phyloP scores from a whole-genome alignment of 129 eudicot species.

The Dittrichia graveolens region DNA sequence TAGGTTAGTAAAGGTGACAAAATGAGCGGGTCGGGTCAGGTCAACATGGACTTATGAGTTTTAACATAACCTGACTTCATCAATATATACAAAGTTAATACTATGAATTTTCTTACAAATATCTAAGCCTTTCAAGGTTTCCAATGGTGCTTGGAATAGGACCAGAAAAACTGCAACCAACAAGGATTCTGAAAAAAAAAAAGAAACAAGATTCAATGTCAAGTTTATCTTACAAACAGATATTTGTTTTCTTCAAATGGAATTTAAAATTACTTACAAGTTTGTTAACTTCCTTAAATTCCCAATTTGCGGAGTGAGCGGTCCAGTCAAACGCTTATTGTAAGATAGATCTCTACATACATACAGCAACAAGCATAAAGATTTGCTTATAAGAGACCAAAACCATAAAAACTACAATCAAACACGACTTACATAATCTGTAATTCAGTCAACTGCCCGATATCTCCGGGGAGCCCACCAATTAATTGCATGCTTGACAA shows the following conservation, averaged over 20 bases:
- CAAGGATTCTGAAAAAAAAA: constrained; percentile 39
- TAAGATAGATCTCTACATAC: constrained; percentile 79
- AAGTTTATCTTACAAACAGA: background rate
- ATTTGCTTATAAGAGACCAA: background rate
- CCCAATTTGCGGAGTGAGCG: constrained; percentile 75
- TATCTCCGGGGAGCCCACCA: constrained; percentile 65
- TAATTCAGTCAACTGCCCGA: constrained; percentile 53
- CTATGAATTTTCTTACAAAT: constrained; percentile 51
- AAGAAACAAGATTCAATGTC: constrained; percentile 1
- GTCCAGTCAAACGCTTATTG: constrained; percentile 61
- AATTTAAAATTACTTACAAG: constrained; percentile 53
- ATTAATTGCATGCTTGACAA: constrained; percentile 53
- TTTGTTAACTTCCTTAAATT: constrained; percentile 50
- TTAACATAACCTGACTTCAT: too few relatives aligned
- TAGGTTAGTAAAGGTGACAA: background rate
- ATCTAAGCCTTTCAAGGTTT: constrained; percentile 48
- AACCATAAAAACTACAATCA: background rate
- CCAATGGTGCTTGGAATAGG: constrained; percentile 66
- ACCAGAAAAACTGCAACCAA: constrained; percentile 74
- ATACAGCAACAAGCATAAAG: background rate
- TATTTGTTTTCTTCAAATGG: background rate
- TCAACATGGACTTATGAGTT: too few relatives aligned
- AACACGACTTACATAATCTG: constrained; percentile 54
- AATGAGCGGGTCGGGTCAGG: background rate
- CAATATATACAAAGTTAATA: too few relatives aligned